Conservation (phyloP, 192 early-diverging fungal genomes). For the Coemansia biformis region DNA sequence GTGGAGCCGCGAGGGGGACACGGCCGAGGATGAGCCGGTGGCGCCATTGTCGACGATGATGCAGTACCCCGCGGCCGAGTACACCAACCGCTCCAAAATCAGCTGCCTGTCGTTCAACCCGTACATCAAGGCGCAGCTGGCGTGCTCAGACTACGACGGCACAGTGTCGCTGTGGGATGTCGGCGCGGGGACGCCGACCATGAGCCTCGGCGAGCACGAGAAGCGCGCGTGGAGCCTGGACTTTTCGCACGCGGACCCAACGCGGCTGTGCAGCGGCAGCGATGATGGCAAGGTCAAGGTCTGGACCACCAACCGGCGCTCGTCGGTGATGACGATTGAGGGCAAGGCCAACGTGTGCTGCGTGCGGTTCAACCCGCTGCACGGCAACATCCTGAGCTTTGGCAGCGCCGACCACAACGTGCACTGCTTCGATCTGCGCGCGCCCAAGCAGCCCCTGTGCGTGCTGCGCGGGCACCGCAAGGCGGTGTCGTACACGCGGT, state of each 20-base stretch:
- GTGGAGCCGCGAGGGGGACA: constrained; percentile 44
- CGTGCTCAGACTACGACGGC: constrained; percentile 89
- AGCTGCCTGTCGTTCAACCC: constrained; percentile 91
- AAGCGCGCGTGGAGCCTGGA: constrained; percentile 91
- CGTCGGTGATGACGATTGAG: constrained; percentile 76
- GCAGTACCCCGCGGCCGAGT: constrained; percentile 78
- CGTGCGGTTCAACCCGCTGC: constrained; percentile 83
- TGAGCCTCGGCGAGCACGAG: constrained; percentile 82
- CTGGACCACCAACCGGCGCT: constrained; percentile 72
- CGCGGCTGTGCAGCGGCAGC: constrained; percentile 77
- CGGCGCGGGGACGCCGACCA: constrained; percentile 56
- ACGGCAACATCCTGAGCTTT: constrained; percentile 71
- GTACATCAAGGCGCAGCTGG: constrained; percentile 80
- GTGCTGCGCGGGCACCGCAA: constrained; percentile 83
- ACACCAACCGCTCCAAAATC: constrained; percentile 78
- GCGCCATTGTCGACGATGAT: constrained; percentile 30
- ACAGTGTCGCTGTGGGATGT: constrained; percentile 87
- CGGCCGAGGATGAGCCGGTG: constrained; percentile 26
- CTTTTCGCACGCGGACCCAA: constrained; percentile 72
- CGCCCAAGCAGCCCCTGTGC: constrained; percentile 60
- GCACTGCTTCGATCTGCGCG: constrained; percentile 86
- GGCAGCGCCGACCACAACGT: constrained; percentile 91
- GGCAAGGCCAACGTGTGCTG: constrained; percentile 88
- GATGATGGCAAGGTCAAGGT: constrained; percentile 92
- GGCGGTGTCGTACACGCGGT: constrained; percentile 93